These are phyloP conservation scores for Cytospora mali DNA, from an alignment of 2,329 filamentous ascomycete species.

Conservation along the genomic window DNA sequence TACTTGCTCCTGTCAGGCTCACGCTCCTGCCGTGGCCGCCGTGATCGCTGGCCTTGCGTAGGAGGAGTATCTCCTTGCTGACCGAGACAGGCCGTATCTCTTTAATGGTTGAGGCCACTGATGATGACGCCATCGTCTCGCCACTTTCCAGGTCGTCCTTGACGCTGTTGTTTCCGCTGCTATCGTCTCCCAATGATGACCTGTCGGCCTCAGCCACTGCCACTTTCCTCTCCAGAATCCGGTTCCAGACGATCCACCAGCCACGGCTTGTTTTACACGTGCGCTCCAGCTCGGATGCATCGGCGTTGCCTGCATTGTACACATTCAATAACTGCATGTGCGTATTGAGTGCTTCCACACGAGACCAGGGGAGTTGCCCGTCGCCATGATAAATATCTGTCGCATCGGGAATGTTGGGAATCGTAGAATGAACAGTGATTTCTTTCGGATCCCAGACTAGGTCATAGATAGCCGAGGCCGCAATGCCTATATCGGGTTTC, in stretches of 20 bases:
- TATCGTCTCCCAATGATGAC: slow-evolving; percentile 20
- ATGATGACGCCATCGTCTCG: slow-evolving; percentile 16
- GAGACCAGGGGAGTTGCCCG: slow-evolving; percentile 52
- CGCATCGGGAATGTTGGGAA: slow-evolving; percentile 66
- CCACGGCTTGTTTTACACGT: slow-evolving; percentile 68
- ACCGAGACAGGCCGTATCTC: slow-evolving; percentile 28
- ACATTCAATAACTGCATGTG: slow-evolving; percentile 66
- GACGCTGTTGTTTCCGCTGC: slow-evolving; percentile 1
- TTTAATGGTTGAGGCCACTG: slow-evolving; percentile 11
- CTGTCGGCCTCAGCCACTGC: slow-evolving; percentile 6
- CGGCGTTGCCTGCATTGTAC: slow-evolving; percentile 49
- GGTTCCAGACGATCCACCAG: slow-evolving; percentile 72
- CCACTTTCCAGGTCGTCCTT: slow-evolving; percentile 24
- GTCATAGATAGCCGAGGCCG: slow-evolving; percentile 56
- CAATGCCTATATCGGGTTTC: slow-evolving; percentile 45
- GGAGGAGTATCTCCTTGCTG: slow-evolving; percentile 63
- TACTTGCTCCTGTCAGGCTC: slow-evolving; percentile 40
- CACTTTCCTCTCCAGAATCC: slow-evolving; percentile 49
- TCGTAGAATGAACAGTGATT: slow-evolving; percentile 62
- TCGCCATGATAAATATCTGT: slow-evolving; percentile 28
- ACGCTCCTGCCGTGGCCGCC: slow-evolving; percentile 40
- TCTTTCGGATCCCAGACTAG: slow-evolving; percentile 62
- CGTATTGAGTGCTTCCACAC: slow-evolving; percentile 65
- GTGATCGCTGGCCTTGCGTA: slow-evolving; percentile 63
- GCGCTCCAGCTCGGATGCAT: slow-evolving; percentile 55